A percentile compares a stretch with the other conserved stretches of the same genome.
Evolutionary conservation across 257 asterid species (phyloP).

Genomic region (Nicotiana benthamiana): DNA sequence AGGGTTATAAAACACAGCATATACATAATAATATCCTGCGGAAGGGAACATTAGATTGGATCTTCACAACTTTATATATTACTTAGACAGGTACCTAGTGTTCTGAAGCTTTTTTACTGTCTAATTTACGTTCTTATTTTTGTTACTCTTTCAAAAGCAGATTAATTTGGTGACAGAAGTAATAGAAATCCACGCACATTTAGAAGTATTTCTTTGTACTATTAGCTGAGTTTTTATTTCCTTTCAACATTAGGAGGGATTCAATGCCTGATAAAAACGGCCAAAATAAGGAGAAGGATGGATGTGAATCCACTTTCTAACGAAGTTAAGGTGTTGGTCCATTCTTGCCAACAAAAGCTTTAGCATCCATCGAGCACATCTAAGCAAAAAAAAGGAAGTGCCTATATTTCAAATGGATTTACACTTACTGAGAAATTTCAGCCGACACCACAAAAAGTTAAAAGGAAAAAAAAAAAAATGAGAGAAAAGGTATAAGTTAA

Average conservation of each 20-base stretch:
- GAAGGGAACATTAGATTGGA: neutral
- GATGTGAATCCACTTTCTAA: neutral
- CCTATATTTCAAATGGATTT: neutral
- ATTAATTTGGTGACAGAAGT: neutral
- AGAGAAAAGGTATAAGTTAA: neutral
- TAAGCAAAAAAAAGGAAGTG: neutral
- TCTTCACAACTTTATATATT: neutral
- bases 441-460: neutral
- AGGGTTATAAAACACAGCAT: neutral
- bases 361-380: neutral
- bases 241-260: neutral
- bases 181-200: neutral
- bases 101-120: neutral
- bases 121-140: neutral
- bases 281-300: neutral
- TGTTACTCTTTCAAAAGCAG: neutral
- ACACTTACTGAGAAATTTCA: neutral
- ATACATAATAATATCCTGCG: neutral
- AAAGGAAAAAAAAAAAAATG: neutral
- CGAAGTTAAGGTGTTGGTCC: neutral
- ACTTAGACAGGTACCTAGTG: neutral
- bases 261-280: neutral
- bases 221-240: neutral
- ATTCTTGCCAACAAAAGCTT: neutral
- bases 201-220: neutral